A percentile compares a stretch with the other conserved stretches of the same genome.
phyloP scores from a whole-genome alignment of 1,139 yeast genomes.

The Kodamaea alishanica region DNA sequence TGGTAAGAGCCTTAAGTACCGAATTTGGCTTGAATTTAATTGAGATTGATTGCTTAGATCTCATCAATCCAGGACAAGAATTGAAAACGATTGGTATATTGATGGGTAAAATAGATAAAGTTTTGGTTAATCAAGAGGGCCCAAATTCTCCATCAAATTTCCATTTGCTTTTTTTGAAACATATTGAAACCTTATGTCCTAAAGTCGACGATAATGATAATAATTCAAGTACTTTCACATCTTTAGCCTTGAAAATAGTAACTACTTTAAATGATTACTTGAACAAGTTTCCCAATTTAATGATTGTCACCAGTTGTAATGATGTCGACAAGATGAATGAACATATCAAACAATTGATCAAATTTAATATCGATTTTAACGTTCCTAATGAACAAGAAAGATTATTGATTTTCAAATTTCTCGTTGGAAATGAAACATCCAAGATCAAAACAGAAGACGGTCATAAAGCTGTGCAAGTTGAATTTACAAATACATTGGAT shows the following conservation, averaged over 20 bases:
- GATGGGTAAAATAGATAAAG: conserved; percentile 69
- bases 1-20: conserved; percentile 53
- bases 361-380: conserved; percentile 70
- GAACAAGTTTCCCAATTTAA: conserved; percentile 31
- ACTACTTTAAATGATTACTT: conserved; percentile 59
- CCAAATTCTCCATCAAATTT: conserved; percentile 18
- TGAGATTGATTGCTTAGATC: conserved; percentile 65
- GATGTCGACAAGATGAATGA: conserved; percentile 72
- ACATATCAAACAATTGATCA: conserved; percentile 61
- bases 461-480: conserved; percentile 16
- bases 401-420: conserved; percentile 53
- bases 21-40: conserved; percentile 66
- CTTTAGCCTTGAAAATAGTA: conserved; percentile 56
- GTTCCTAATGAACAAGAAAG: conserved; percentile 84
- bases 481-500: conserved; percentile 18
- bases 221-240: conserved; percentile 51
- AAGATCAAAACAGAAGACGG: conserved; percentile 9
- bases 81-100: conserved; percentile 75
- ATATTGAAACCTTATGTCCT: conserved; percentile 70
- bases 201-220: conserved; percentile 63
- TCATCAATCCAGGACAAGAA: conserved; percentile 67
- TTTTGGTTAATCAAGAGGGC: conserved; percentile 22
- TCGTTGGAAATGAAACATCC: conserved; percentile 28
- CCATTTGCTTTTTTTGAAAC: conserved; percentile 57
- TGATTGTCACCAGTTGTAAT: conserved; percentile 67